Conservation (phyloP, 176 grass and related monocot genomes). For the Oryza officinalis region DNA sequence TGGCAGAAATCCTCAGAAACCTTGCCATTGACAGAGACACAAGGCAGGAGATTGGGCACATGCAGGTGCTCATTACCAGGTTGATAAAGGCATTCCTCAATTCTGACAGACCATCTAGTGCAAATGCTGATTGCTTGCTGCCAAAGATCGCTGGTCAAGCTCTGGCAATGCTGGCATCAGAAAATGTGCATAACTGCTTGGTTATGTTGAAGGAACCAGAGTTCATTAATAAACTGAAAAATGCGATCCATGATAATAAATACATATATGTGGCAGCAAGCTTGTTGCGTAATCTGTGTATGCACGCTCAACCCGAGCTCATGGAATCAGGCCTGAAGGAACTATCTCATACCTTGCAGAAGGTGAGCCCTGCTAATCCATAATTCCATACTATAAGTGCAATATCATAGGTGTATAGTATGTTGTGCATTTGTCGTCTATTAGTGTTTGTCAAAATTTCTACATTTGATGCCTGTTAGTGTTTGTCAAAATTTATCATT, state of each 20-base stretch:
- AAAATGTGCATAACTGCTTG: conserved; percentile 3
- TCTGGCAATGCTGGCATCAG: not conserved
- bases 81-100: not conserved
- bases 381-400: too few relatives aligned
- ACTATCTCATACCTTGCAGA: not conserved
- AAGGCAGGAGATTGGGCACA: not conserved
- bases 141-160: not conserved
- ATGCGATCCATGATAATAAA: not conserved
- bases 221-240: not conserved
- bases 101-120: not conserved
- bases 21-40: not conserved
- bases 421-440: too few relatives aligned
- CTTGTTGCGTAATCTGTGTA: too few relatives aligned
- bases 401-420: too few relatives aligned
- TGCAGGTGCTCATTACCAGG: not conserved
- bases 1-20: not conserved
- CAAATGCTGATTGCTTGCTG: not conserved
- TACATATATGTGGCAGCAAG: not conserved
- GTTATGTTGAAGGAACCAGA: conserved; percentile 12
- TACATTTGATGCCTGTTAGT: too few relatives aligned
- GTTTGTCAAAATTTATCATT: too few relatives aligned
- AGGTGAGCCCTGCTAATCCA: conserved; percentile 16
- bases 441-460: too few relatives aligned
- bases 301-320: too few relatives aligned
- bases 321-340: too few relatives aligned